A percentile compares a stretch with the other conserved stretches of the same genome.
Conservation (phyloP, 164 flowering plant genomes). For the Paratinospora sagittata region DNA sequence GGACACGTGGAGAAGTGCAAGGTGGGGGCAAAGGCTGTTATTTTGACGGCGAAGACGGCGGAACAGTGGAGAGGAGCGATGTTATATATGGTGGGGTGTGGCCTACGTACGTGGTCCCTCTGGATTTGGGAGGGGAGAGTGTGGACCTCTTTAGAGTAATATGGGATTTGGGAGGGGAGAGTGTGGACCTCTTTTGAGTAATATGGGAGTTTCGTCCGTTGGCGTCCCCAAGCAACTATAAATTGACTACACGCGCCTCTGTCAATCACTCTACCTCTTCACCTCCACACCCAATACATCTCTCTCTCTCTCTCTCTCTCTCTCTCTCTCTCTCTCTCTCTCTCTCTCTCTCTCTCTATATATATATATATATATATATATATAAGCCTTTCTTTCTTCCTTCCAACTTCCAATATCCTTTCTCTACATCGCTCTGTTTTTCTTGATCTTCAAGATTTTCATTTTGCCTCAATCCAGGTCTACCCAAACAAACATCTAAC, state of each 20-base stretch:
- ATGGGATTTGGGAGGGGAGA: too few relatives aligned
- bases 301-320: background rate
- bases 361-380: too few relatives aligned
- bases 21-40: background rate
- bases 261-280: slow-evolving; percentile 3
- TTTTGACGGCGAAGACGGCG: slow-evolving; percentile 11
- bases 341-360: too few relatives aligned
- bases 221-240: slow-evolving; percentile 16
- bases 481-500: too few relatives aligned
- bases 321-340: slow-evolving; percentile 1
- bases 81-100: slow-evolving; percentile 3
- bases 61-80: background rate
- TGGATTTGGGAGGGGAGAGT: slow-evolving; percentile 9
- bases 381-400: too few relatives aligned
- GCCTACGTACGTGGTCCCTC: slow-evolving; percentile 13
- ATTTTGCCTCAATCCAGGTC: background rate
- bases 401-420: too few relatives aligned
- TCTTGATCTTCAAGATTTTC: background rate
- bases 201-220: slow-evolving; percentile 14
- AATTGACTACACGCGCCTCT: slow-evolving; percentile 18
- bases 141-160: background rate
- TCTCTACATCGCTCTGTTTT: background rate
- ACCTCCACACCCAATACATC: background rate
- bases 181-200: slow-evolving; percentile 1
- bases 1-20: background rate